phyloP scores from a whole-genome alignment of 2,329 filamentous ascomycete genomes.

The Aspergillus piperis region DNA sequence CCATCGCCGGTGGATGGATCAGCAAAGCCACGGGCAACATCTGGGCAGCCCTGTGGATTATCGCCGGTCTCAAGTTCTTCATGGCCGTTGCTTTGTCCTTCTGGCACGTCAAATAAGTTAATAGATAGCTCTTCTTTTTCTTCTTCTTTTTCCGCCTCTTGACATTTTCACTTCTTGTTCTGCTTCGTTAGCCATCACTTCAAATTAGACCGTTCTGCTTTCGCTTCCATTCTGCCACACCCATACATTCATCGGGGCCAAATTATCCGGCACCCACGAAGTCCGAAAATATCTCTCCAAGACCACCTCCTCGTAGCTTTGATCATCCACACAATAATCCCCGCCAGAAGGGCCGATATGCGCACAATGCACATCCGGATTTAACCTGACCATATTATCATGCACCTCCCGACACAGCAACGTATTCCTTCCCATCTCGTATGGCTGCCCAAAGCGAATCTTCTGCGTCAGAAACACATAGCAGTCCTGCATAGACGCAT shows the following conservation, averaged over 20 bases:
- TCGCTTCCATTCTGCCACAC: background rate
- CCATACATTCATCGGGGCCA: constrained; percentile 25
- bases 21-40: constrained; percentile 29
- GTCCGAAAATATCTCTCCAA: constrained; percentile 26
- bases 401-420: constrained; percentile 32
- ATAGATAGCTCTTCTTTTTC: background rate
- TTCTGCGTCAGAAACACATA: constrained; percentile 22
- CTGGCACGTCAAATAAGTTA: constrained; percentile 12
- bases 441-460: constrained; percentile 26
- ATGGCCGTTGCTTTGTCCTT: constrained; percentile 26
- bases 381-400: constrained; percentile 31
- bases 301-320: constrained; percentile 26
- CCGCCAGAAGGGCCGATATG: constrained; percentile 32
- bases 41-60: constrained; percentile 27
- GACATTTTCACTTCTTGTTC: no score
- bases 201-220: no score
- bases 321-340: constrained; percentile 32
- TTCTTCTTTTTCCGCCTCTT: background rate
- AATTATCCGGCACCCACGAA: constrained; percentile 28
- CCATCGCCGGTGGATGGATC: constrained; percentile 32
- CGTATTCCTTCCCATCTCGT: constrained; percentile 30
- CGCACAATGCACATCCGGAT: constrained; percentile 28
- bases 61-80: constrained; percentile 26
- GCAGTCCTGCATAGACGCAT: constrained; percentile 19
- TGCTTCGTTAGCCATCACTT: no score